Evolutionary conservation across 176 grass and related monocot species (phyloP).

Genomic region (Eremochloa ophiuroides): DNA sequence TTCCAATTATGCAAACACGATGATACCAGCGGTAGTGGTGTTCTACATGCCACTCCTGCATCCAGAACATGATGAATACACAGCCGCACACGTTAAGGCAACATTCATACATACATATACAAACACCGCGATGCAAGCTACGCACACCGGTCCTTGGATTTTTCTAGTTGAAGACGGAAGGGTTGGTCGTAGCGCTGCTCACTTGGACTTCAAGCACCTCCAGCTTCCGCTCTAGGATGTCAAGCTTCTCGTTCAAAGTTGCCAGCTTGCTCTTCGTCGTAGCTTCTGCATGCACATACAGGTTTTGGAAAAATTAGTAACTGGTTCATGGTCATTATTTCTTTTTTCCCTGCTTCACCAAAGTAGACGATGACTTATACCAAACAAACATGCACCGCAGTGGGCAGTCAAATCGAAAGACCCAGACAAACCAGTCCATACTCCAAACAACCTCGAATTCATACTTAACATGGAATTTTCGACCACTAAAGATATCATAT

Average conservation of each 20-base stretch:
- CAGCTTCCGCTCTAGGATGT: constrained; percentile 78
- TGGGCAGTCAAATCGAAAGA: background rate
- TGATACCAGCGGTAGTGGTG: background rate
- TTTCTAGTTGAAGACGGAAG: constrained; percentile 74
- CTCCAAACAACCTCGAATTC: background rate
- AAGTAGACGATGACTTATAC: background rate
- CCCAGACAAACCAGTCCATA: background rate
- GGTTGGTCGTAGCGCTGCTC: constrained; percentile 89
- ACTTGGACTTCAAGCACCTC: constrained; percentile 97
- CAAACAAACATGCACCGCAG: background rate
- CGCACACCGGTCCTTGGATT: background rate
- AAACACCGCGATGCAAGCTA: background rate
- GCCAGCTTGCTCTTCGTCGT: constrained; percentile 97
- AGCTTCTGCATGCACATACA: constrained; percentile 46
- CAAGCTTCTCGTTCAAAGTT: constrained; percentile 79
- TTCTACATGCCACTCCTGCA: background rate
- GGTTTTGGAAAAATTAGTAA: background rate
- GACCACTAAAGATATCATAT: background rate
- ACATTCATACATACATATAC: background rate
- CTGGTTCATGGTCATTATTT: background rate
- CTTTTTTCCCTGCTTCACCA: background rate
- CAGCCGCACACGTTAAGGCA: background rate
- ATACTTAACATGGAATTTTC: background rate
- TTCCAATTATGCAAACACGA: background rate
- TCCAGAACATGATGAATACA: background rate